Evolutionary conservation across 371 early-diverging fungal species (phyloP).

Genomic region (Phascolomyces articulosus): DNA sequence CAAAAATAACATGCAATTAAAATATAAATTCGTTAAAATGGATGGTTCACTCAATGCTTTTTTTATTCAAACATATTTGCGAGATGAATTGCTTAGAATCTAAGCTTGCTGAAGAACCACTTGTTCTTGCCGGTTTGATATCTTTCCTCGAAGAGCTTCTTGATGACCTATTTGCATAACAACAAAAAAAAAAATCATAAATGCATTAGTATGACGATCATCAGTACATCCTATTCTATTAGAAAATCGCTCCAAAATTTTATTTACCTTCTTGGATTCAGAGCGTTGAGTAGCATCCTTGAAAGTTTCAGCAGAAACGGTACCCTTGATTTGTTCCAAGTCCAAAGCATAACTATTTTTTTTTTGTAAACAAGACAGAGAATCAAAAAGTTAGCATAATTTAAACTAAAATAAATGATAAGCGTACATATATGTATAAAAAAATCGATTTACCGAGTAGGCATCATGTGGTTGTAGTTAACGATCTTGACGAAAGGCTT

Average conservation of each 20-base stretch:
- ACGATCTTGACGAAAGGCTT: constrained; percentile 98
- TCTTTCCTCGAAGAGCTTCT: constrained; percentile 93
- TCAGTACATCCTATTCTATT: too few relatives aligned
- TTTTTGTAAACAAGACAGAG: too few relatives aligned
- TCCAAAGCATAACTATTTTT: constrained; percentile 73
- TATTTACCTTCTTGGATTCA: constrained; percentile 79
- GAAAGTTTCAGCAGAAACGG: constrained; percentile 86
- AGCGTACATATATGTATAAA: too few relatives aligned
- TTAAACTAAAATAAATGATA: too few relatives aligned
- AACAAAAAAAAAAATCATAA: neutral
- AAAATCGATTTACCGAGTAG: constrained; percentile 92
- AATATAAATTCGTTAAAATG: too few relatives aligned
- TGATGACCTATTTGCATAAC: constrained; percentile 66
- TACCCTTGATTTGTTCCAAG: constrained; percentile 86
- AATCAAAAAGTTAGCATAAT: too few relatives aligned
- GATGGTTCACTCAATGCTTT: constrained; percentile 8
- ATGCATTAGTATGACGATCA: too few relatives aligned
- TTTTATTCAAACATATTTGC: constrained; percentile 4
- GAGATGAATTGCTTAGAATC: constrained; percentile 73
- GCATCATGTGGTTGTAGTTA: constrained; percentile 99
- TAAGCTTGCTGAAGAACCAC: constrained; percentile 99
- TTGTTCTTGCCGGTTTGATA: constrained; percentile 98
- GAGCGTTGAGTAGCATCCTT: constrained; percentile 93
- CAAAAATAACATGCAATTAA: too few relatives aligned
- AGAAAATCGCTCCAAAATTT: too few relatives aligned